Evolutionary conservation across 441 rosid species (phyloP).

Genomic region (Arabidopsis lyrata): DNA sequence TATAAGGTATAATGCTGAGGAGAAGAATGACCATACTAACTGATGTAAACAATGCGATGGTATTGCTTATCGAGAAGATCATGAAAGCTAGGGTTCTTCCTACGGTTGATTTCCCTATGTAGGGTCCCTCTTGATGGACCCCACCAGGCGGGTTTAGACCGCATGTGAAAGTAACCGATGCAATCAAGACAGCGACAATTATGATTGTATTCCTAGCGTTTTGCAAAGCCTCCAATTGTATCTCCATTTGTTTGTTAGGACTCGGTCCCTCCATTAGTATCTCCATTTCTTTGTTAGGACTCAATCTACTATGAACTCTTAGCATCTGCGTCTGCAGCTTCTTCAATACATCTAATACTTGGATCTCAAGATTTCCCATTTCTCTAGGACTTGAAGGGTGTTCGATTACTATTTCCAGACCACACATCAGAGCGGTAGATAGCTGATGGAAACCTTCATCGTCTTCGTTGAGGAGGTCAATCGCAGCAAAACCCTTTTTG

Average conservation of each 20-base stretch:
- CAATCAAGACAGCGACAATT: constrained; percentile 19
- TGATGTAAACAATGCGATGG: constrained; percentile 28
- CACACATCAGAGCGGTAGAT: no score
- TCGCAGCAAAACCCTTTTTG: no score
- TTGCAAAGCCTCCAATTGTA: constrained; percentile 26
- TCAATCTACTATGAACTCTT: no score
- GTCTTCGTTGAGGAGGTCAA: no score
- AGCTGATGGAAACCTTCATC: no score
- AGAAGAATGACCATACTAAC: constrained; percentile 28
- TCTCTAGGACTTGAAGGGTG: no score
- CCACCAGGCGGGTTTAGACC: constrained; percentile 30
- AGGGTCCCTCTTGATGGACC: background rate
- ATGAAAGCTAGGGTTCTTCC: background rate
- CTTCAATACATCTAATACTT: no score
- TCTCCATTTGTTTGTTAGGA: background rate
- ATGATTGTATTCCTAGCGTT: constrained; percentile 21
- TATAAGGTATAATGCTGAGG: constrained; percentile 8
- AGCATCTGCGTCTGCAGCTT: no score
- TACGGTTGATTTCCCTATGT: background rate
- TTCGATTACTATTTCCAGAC: no score
- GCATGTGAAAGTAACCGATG: constrained; percentile 31
- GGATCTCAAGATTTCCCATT: no score
- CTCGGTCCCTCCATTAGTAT: no score
- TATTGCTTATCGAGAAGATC: constrained; percentile 33
- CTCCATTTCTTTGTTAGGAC: no score